phyloP scores from a whole-genome alignment of 441 rosid genomes.

The Populus hybrid region DNA sequence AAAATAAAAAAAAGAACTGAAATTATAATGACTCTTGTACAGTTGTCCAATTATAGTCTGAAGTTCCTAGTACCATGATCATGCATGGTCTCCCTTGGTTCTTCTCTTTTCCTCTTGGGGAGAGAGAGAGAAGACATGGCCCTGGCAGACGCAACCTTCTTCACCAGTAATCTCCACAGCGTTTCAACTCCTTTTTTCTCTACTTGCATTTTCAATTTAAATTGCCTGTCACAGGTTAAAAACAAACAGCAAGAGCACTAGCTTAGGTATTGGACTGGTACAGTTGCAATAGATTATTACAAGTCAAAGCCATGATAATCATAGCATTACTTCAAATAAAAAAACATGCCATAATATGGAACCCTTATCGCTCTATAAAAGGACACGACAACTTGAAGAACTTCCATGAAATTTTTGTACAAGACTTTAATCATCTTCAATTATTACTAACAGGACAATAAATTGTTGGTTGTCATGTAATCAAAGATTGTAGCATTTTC shows the following conservation, averaged over 20 bases:
- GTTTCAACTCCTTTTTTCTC: conserved; percentile 44
- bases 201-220: conserved; percentile 44
- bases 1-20: not conserved
- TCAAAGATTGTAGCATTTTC: not conserved
- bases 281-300: not conserved
- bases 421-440: not conserved
- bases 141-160: conserved; percentile 66
- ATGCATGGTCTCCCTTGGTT: conserved; percentile 24
- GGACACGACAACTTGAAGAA: not conserved
- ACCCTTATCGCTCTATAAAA: not conserved
- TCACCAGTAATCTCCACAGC: conserved; percentile 65
- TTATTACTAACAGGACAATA: not conserved
- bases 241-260: too few relatives aligned
- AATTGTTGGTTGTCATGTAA: not conserved
- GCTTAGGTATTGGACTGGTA: not conserved
- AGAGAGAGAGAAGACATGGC: conserved; percentile 48
- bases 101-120: conserved; percentile 48
- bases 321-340: not conserved
- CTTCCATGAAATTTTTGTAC: not conserved
- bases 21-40: not conserved
- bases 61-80: conserved; percentile 22
- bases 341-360: not conserved
- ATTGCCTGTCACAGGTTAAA: conserved; percentile 46
- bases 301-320: not conserved
- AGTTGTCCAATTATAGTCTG: conserved; percentile 2